Base-by-base conservation (phyloP, 345 rosid species). In the Anacardium occidentale region DNA sequence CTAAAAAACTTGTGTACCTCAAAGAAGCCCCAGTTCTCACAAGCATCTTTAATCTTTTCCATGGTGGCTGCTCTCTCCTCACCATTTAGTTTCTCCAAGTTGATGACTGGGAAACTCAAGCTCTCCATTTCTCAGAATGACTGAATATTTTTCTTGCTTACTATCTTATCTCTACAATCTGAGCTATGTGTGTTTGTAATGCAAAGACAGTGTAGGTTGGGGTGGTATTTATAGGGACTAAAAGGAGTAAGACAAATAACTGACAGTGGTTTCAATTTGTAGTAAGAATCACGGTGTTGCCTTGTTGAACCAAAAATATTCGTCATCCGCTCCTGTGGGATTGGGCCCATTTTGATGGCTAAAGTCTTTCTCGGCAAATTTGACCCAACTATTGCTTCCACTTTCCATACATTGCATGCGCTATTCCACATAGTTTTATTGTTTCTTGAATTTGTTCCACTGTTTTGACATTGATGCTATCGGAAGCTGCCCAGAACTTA, bases 11-110 rank as follows among this genome's bases (percentile, higher is more conserved):
- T 24, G n/a, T 40, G 55, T 81, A 94, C 98, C 98, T 94, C 91
- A 74, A 94, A 92, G 86, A 94, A 94, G 0, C 98, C 98, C 98
- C 98, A 94, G 77, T 90, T 94, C 70, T 94, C 97, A 70, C 98
- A 94, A 77, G 97, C 98, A 80, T 92, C 97, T 58, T 89, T 83
- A 85, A 94, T 92, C 77, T 84, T 77, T 67, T 83, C 87, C 98
- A 89, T 81, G 67, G 79, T 82, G 42, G 75, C 64, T 24, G 74
- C 72, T 78, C 93, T 85, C 79, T 85, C 91, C 70, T 82, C 88
- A 54, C 96, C 94, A n/a, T 84, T 81, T 29, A 90, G 77, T 58
- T 84, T 90, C 81, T 78, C 93, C 73, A 89, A 53, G 86, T 75
- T 80, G 74, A 93, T 93, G 34, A 90, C 82, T 7, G 96, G 97